Evolutionary conservation across 805 yeast species (phyloP).

Genomic region (Zygoascus biomembranicola): DNA sequence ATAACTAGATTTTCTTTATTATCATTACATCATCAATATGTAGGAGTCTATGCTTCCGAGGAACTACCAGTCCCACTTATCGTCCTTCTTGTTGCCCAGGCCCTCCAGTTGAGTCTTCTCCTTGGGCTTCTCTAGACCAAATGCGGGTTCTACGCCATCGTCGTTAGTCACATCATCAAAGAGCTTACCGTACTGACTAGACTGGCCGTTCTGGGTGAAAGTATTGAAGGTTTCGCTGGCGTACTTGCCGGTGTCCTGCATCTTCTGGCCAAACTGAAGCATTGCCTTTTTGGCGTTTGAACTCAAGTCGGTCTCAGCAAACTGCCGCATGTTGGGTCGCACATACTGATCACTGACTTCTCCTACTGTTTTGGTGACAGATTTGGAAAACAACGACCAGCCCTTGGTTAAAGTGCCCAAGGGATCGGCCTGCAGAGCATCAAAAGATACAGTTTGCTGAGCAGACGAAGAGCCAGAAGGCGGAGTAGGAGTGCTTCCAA

Average conservation of each 20-base stretch:
- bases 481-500: slow-evolving; percentile 55
- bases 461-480: slow-evolving; percentile 8
- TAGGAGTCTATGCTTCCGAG: neutral
- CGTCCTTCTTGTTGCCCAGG: slow-evolving; percentile 18
- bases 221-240: slow-evolving; percentile 61
- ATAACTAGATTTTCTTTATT: neutral
- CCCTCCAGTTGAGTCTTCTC: slow-evolving; percentile 53
- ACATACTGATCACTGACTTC: slow-evolving; percentile 86
- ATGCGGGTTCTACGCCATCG: slow-evolving; percentile 47
- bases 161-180: slow-evolving; percentile 38
- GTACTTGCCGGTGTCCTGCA: slow-evolving; percentile 77
- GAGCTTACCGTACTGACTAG: slow-evolving; percentile 30
- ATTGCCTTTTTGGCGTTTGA: slow-evolving; percentile 85
- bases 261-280: slow-evolving; percentile 90
- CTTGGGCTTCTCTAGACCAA: slow-evolving; percentile 54
- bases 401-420: slow-evolving; percentile 85
- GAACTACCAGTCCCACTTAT: slow-evolving; percentile 24
- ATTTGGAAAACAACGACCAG: slow-evolving; percentile 87
- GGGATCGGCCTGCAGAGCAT: slow-evolving; percentile 56
- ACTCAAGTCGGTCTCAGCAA: slow-evolving; percentile 72
- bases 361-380: slow-evolving; percentile 71
- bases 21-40: neutral
- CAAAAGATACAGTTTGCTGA: slow-evolving; percentile 18
- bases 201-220: slow-evolving; percentile 35
- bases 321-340: slow-evolving; percentile 79